Percentiles rank a stretch among this genome's conserved stretches.
Conservation (phyloP, 1,284 basidiomycete genomes). For the Leccinum ponderosum region DNA sequence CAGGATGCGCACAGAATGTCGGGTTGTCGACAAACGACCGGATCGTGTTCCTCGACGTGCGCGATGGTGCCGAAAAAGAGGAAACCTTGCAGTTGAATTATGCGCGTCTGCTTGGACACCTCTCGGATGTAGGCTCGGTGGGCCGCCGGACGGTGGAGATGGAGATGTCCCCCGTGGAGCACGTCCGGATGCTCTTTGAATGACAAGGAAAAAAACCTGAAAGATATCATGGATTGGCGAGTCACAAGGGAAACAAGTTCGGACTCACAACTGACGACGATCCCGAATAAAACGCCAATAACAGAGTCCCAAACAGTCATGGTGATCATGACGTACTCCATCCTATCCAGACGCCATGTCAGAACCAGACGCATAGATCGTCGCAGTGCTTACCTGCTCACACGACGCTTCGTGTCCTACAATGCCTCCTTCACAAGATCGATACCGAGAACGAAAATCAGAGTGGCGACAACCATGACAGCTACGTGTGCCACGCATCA, state of each 20-base stretch:
- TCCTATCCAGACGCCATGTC: conserved; percentile 36
- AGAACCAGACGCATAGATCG: background rate
- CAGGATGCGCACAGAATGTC: conserved; percentile 76
- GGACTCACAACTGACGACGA: conserved; percentile 81
- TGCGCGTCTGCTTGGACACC: conserved; percentile 89
- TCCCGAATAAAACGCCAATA: conserved; percentile 90
- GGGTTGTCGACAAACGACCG: conserved; percentile 75
- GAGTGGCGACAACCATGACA: conserved; percentile 87
- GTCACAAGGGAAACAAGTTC: background rate
- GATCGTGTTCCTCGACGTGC: conserved; percentile 80
- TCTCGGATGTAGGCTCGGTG: conserved; percentile 90
- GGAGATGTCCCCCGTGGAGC: conserved; percentile 64
- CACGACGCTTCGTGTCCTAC: conserved; percentile 93
- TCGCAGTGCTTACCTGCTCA: conserved; percentile 61
- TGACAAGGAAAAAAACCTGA: conserved; percentile 90
- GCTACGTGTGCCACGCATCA: conserved; percentile 56
- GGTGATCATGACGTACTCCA: conserved; percentile 80
- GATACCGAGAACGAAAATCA: conserved; percentile 95
- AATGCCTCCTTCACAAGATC: conserved; percentile 94
- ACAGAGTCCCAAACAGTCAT: conserved; percentile 98
- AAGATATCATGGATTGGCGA: conserved; percentile 5
- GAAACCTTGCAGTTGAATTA: conserved; percentile 90
- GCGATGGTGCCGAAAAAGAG: conserved; percentile 97
- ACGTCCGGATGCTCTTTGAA: conserved; percentile 87
- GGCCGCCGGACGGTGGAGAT: conserved; percentile 90